Conservation (phyloP, 2,329 filamentous ascomycete species). For the Ophiostoma australiae region DNA sequence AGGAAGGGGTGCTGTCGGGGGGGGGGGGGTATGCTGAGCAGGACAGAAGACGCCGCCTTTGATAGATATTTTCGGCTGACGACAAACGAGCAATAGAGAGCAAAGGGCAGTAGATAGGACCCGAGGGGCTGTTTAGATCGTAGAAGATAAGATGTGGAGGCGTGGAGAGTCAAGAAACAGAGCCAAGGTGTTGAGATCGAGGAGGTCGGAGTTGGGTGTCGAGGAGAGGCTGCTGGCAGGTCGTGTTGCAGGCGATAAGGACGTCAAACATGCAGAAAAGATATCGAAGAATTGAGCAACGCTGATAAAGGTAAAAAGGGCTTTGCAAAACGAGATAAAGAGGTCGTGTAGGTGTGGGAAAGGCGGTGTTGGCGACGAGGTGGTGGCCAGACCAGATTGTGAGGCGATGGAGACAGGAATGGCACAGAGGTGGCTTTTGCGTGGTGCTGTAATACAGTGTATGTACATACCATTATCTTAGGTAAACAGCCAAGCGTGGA, state of each 20-base stretch:
- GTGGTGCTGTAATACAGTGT: not conserved
- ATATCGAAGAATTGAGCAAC: not conserved
- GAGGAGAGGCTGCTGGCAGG: not conserved
- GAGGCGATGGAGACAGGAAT: constrained; percentile 9
- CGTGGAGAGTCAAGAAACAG: not conserved
- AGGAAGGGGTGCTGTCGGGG: not conserved
- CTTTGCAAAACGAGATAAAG: not conserved
- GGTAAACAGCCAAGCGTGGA: constrained; percentile 5
- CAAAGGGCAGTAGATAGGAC: not conserved
- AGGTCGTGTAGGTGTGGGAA: not conserved
- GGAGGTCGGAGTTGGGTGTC: not conserved
- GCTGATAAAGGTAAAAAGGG: not conserved
- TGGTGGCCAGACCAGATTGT: constrained; percentile 12
- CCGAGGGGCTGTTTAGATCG: not conserved
- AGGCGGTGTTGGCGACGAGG: constrained; percentile 10
- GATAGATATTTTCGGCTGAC: not conserved
- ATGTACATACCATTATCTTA: not conserved
- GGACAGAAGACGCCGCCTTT: not conserved
- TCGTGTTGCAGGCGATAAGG: not conserved
- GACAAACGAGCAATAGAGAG: not conserved
- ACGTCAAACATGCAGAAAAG: not conserved
- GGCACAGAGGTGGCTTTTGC: constrained; percentile 6
- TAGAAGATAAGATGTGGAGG: not conserved
- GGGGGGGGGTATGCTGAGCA: not conserved
- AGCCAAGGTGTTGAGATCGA: constrained; percentile 3